Conservation (phyloP, 208 protist genomes). For the Acanthamoeba culbertsoni region DNA sequence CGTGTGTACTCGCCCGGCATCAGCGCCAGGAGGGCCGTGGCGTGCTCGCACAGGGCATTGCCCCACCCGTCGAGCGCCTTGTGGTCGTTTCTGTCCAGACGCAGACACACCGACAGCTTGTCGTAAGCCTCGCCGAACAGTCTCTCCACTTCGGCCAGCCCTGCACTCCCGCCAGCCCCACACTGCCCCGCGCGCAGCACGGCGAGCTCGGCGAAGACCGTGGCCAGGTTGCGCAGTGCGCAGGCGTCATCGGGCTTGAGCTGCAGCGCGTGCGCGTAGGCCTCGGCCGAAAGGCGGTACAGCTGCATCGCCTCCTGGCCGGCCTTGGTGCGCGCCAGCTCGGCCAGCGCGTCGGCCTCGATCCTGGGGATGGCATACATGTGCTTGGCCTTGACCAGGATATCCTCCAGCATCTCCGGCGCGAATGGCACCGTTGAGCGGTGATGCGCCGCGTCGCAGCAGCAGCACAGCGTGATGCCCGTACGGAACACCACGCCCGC, state of each 20-base stretch:
- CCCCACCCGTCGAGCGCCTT: constrained; percentile 54
- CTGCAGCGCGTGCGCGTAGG: constrained; percentile 29
- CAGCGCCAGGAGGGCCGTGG: neutral
- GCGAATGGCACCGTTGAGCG: neutral
- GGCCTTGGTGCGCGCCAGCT: constrained; percentile 35
- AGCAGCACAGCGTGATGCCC: constrained; percentile 21
- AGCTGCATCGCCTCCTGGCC: constrained; percentile 14
- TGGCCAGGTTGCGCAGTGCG: constrained; percentile 1
- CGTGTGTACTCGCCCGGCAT: neutral
- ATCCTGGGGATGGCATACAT: constrained; percentile 60
- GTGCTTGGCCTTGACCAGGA: constrained; percentile 54
- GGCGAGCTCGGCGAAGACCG: constrained; percentile 43
- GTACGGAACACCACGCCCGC: neutral
- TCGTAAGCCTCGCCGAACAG: constrained; percentile 43
- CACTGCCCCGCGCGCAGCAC: neutral
- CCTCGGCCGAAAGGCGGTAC: constrained; percentile 16
- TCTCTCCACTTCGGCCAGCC: neutral
- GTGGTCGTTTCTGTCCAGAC: neutral
- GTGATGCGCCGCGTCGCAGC: neutral
- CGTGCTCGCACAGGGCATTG: constrained; percentile 54
- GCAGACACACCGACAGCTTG: constrained; percentile 34
- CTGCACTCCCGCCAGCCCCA: too few species aligned
- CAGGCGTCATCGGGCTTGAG: constrained; percentile 47
- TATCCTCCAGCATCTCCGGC: neutral
- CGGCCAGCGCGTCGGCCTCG: constrained; percentile 45